phyloP scores from a whole-genome alignment of 2,329 filamentous ascomycete genomes.

The Arthrobotrys sinensis region DNA sequence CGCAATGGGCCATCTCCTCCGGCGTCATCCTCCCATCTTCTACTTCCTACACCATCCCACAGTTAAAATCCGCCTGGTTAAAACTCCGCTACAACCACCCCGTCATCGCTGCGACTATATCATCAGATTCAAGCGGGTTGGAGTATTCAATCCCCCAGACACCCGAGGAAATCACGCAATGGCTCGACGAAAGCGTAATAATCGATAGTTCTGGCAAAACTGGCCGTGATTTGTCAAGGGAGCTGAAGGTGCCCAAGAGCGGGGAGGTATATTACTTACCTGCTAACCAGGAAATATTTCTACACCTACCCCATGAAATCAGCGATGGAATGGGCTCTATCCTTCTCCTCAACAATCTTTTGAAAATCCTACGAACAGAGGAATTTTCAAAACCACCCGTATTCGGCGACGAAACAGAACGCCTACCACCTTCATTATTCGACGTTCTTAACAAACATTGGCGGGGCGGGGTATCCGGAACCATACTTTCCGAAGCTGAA shows the following conservation, averaged over 20 bases:
- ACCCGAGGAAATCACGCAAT: neutral
- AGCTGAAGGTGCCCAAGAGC: neutral
- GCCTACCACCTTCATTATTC: conserved; percentile 13
- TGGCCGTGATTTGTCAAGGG: neutral
- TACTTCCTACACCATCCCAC: neutral
- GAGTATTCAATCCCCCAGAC: neutral
- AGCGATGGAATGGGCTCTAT: conserved; percentile 30
- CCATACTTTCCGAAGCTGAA: neutral
- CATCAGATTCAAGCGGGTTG: neutral
- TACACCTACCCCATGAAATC: conserved; percentile 32
- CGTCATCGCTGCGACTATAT: conserved; percentile 5
- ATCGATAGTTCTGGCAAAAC: neutral
- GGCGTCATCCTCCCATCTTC: neutral
- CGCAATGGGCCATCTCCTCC: conserved; percentile 2
- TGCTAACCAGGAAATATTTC: conserved; percentile 4
- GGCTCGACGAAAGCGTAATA: conserved; percentile 5
- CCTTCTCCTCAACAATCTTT: conserved; percentile 31
- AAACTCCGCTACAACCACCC: conserved; percentile 18
- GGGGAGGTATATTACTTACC: conserved; percentile 25
- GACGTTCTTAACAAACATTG: neutral
- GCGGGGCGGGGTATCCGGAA: neutral
- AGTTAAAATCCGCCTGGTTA: conserved; percentile 29
- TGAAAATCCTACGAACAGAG: conserved; percentile 3
- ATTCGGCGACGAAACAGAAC: neutral
- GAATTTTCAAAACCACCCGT: neutral